Conservation (phyloP, 441 rosid genomes). For the Erodium texanum region DNA sequence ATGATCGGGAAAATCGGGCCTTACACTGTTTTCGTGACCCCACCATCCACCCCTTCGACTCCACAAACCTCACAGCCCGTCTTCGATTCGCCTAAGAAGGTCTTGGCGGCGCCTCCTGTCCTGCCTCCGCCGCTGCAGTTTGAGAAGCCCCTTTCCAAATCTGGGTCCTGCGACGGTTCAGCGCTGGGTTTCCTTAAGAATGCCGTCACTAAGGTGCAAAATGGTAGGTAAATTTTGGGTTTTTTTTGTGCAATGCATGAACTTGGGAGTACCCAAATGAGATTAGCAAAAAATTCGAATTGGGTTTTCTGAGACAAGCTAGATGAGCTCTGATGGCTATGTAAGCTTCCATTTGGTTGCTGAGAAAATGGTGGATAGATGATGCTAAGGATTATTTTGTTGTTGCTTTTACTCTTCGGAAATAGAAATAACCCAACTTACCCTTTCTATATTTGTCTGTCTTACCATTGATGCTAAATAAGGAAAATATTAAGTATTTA, state of each 20-base stretch:
- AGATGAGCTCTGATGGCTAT: neutral
- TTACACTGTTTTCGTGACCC: conserved; percentile 4
- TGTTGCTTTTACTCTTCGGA: too few species aligned
- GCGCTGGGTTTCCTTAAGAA: neutral
- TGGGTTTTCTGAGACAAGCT: neutral
- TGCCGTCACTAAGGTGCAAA: neutral
- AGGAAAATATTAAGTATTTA: neutral
- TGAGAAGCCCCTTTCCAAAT: neutral
- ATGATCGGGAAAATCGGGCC: conserved; percentile 3
- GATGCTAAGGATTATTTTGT: too few species aligned
- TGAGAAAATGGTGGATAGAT: neutral
- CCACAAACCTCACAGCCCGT: neutral
- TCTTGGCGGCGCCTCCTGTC: conserved; percentile 2
- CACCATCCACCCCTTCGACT: neutral
- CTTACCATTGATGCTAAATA: neutral
- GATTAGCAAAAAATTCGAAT: neutral
- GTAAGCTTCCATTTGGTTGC: neutral
- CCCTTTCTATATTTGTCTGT: neutral
- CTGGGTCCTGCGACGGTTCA: neutral
- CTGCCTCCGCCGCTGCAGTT: neutral
- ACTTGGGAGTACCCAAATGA: neutral
- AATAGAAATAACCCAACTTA: too few species aligned
- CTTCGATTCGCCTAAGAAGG: neutral
- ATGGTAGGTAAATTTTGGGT: neutral
- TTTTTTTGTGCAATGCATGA: neutral